A percentile compares a stretch with the other conserved stretches of the same genome.
Conservation (phyloP, 305 asterid genomes). For the Solanum hybrid region DNA sequence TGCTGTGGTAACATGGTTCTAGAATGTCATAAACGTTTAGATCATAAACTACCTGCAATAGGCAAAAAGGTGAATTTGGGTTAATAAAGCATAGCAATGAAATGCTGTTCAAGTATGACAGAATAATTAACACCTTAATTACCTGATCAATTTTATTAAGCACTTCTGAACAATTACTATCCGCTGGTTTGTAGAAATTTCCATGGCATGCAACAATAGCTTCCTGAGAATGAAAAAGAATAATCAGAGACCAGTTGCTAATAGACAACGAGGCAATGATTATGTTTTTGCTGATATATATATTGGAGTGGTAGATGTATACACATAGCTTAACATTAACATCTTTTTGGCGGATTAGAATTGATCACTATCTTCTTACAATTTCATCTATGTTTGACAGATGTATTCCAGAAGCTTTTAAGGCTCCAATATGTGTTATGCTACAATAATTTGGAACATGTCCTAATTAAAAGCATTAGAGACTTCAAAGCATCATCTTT, state of each 20-base stretch:
- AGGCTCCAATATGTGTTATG: not conserved
- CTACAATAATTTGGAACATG: not conserved
- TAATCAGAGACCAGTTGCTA: constrained; percentile 5
- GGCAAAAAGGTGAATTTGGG: not conserved
- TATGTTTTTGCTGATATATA: not conserved
- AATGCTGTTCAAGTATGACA: not conserved
- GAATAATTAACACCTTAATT: constrained; percentile 9
- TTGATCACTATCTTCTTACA: not conserved
- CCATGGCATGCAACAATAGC: constrained; percentile 48
- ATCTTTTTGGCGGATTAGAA: not conserved
- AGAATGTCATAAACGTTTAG: constrained; percentile 74
- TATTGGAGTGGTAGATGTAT: not conserved
- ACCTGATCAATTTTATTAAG: constrained; percentile 52
- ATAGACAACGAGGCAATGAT: not conserved
- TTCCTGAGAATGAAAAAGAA: constrained; percentile 38
- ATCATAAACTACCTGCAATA: constrained; percentile 42
- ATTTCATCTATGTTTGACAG: not conserved
- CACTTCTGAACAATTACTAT: constrained; percentile 37
- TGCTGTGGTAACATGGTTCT: constrained; percentile 80
- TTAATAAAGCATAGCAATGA: not conserved
- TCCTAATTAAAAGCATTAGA: not conserved
- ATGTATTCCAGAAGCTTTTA: not conserved
- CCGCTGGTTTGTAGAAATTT: constrained; percentile 39
- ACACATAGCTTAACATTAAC: not conserved
- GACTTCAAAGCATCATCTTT: not conserved